Percentiles rank a stretch among this genome's conserved stretches.
phyloP scores from a whole-genome alignment of 2,329 filamentous ascomycete genomes.

The Penicillium sp. region DNA sequence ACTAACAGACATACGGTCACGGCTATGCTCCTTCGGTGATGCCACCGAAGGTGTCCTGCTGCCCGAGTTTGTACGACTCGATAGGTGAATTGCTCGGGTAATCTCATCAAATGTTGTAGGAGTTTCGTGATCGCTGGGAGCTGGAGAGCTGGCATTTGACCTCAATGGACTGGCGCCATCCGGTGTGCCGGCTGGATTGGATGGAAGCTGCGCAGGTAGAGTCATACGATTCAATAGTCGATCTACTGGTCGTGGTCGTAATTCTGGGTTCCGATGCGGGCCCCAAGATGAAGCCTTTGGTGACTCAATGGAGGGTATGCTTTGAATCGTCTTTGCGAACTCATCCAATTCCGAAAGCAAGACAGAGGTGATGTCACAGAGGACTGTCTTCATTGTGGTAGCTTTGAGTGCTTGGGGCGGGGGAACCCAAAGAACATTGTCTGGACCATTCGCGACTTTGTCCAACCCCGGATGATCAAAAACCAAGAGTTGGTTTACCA shows the following conservation, averaged over 20 bases:
- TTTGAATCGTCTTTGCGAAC: slow-evolving; percentile 69
- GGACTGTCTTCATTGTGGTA: slow-evolving; percentile 75
- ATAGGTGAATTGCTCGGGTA: slow-evolving; percentile 42
- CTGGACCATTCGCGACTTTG: slow-evolving; percentile 53
- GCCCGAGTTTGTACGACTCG: slow-evolving; percentile 39
- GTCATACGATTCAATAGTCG: slow-evolving; percentile 70
- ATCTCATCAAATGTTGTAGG: slow-evolving; percentile 56
- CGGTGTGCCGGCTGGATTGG: slow-evolving; percentile 37
- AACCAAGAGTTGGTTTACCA: slow-evolving; percentile 73
- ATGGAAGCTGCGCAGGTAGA: slow-evolving; percentile 62
- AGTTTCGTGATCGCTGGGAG: slow-evolving; percentile 40
- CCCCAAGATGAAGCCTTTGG: slow-evolving; percentile 54
- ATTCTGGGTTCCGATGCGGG: slow-evolving; percentile 50
- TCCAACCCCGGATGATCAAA: slow-evolving; percentile 66
- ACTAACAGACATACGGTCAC: slow-evolving; percentile 59
- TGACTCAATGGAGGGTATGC: slow-evolving; percentile 70
- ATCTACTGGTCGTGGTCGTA: slow-evolving; percentile 49
- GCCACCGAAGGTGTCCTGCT: slow-evolving; percentile 36
- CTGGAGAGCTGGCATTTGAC: slow-evolving; percentile 36
- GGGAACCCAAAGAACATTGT: slow-evolving; percentile 69
- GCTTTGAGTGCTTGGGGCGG: slow-evolving; percentile 63
- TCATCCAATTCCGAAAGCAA: slow-evolving; percentile 72
- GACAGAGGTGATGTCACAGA: slow-evolving; percentile 73
- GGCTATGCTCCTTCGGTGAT: slow-evolving; percentile 52
- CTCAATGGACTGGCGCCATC: slow-evolving; percentile 37